Evolutionary conservation across 345 rosid genomes (phyloP).

Genomic region (Eucalyptus sideroxylon): DNA sequence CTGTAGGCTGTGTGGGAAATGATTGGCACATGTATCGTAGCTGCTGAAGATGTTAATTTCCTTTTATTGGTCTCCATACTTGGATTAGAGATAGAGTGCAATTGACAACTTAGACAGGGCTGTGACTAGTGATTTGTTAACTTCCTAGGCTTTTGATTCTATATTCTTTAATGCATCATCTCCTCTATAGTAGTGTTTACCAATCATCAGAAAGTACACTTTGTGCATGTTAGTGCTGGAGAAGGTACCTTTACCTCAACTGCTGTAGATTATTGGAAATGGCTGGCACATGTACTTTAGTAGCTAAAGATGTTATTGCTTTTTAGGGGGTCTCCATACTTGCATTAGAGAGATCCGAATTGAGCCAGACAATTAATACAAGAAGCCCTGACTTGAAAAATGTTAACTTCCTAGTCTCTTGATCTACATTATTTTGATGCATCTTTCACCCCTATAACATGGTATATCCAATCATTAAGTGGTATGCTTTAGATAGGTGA

Average conservation of each 20-base stretch:
- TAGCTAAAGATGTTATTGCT: background rate
- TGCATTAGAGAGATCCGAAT: background rate
- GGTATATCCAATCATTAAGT: background rate
- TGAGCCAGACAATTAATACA: background rate
- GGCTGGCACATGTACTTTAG: background rate
- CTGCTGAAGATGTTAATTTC: background rate
- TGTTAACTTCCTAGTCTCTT: background rate
- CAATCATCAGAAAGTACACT: background rate
- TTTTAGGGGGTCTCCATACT: background rate
- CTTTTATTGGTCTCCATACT: background rate
- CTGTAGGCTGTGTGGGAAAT: background rate
- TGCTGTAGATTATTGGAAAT: background rate
- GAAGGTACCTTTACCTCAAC: background rate
- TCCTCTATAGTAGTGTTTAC: background rate
- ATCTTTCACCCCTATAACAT: background rate
- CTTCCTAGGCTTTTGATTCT: background rate
- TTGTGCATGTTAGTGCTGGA: background rate
- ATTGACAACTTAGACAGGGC: background rate
- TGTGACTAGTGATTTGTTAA: background rate
- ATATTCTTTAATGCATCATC: background rate
- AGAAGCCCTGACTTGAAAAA: background rate
- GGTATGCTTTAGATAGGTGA: background rate
- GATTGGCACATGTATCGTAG: background rate
- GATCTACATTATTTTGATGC: background rate
- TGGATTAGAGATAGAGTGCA: background rate